Evolutionary conservation across 306 rosid species (phyloP), one percentile per base, ranked within the genome.

Genomic region (Casuarina glauca): DNA sequence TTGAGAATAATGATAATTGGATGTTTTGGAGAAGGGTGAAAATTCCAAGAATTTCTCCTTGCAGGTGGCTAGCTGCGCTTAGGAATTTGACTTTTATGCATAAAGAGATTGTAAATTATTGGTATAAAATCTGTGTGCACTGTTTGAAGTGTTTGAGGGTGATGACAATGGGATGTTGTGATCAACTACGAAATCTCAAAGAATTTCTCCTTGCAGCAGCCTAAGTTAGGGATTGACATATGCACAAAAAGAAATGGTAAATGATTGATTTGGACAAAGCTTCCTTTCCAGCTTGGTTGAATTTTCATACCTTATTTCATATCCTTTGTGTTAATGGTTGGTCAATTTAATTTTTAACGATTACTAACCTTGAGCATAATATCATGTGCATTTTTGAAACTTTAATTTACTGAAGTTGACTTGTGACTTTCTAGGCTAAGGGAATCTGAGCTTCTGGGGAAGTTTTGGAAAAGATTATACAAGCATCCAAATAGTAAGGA

Each of bases 131-230:
- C 1, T 26, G 32, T 26, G 32, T 45, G 74, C 20, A 70, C 42
- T 16, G 17, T 55, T 39, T 50, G 63, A 64, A 50, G 60, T 77
- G 48, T 46, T 60, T 77, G 66, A 19, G 54, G 74, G 64, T 49
- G 20, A 69, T 70, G 62, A 51, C 11, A 7, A 39, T 64, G 9
- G 17, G 39, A 75, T 68, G 16, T 43, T 48, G 41, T 77, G 44
- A 15, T 55, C 71, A 8, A 72, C 16, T 9, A 42, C 69, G 48
- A 69, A 6, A 32, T 50, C 32, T 81, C 76, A 15, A 69, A 13
- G n/a, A 5, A 64, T 15, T 64, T 64, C 10, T 16, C 13, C 70
- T 0, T 10, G 20, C 9, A 64, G 32, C 13, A 15, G 70, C 9
- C 9, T 17, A 41, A 63, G 39, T 20, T 64, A 36, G 69, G 44